A percentile compares a stretch with the other conserved stretches of the same genome.
phyloP scores from a whole-genome alignment of 495 filamentous ascomycete genomes.

The Annulohypoxylon maeteangense region DNA sequence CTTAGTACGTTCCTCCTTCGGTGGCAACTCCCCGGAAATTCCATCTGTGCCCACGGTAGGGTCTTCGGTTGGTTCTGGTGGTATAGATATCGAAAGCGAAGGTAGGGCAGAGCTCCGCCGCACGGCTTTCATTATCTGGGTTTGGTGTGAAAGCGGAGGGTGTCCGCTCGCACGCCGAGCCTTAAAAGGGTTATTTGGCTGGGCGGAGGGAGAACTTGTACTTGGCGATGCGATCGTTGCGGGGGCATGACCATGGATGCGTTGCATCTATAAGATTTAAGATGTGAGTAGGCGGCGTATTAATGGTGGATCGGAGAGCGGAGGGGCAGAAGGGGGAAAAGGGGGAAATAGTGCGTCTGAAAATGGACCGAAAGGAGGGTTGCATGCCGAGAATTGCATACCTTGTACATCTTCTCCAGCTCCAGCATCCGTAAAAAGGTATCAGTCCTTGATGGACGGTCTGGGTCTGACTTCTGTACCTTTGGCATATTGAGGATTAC shows the following conservation, averaged over 20 bases:
- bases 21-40: conserved; percentile 29
- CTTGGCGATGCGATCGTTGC: conserved; percentile 46
- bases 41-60: conserved; percentile 30
- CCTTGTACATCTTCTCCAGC: conserved; percentile 64
- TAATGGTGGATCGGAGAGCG: conserved; percentile 42
- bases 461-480: conserved; percentile 44
- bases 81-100: conserved; percentile 57
- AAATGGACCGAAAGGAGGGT: conserved; percentile 44
- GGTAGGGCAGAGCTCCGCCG: conserved; percentile 52
- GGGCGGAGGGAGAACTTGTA: conserved; percentile 44
- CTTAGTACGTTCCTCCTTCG: conserved; percentile 50
- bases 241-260: conserved; percentile 49
- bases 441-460: conserved; percentile 50
- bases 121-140: conserved; percentile 57
- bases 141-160: conserved; percentile 51
- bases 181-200: conserved; percentile 44
- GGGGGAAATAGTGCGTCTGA: conserved; percentile 32
- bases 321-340: conserved; percentile 30
- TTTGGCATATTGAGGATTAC: conserved; percentile 52
- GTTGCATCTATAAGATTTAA: conserved; percentile 49
- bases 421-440: conserved; percentile 63
- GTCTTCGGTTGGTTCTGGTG: conserved; percentile 41
- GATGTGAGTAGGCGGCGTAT: conserved; percentile 46
- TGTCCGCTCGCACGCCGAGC: conserved; percentile 49
- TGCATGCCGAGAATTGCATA: conserved; percentile 54